Evolutionary conservation across 2,329 filamentous ascomycete genomes (phyloP), one percentile per base, ranked within the genome.

Genomic region (Diaporthe capsici): DNA sequence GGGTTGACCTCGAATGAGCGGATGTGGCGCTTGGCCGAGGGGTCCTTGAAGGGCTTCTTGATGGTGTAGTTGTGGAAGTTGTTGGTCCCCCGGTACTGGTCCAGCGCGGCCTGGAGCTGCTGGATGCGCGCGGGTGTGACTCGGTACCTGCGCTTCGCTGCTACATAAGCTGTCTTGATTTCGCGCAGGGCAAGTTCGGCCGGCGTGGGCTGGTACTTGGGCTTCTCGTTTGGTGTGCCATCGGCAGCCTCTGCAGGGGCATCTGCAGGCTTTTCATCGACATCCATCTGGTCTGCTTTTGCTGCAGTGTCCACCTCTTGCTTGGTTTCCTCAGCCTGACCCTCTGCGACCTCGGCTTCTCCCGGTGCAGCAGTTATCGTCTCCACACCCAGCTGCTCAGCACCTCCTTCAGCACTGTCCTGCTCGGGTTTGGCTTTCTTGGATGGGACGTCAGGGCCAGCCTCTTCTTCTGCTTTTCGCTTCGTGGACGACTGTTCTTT

Each of bases 61-160:
- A 99, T 92, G 2, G 97, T 99, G 88, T 97, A 99, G 88, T 99
- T 99, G 90, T 98, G 96, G 88, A 93, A 99, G 87, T 98, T 98
- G 81, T 90, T 90, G 5, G 96, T 98, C 78, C 97, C 97, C 13
- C 93, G 85, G 84, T 97, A 99, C 78, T 90, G 88, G 80, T 91
- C 85, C 13, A 99, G 89, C 0, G 92, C 92, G 47, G 91, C 89
- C 83, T 98, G 95, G 2, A 99, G 91, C 76, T 93, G 92, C 39
- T 90, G 86, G 65, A 97, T 88, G 12, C 97, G 95, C 28, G 87
- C 86, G 0, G 91, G 86, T 0, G 94, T 92, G 74, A 98, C 93
- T 68, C 96, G 94, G 83, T 98, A 98, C 1, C 92, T 90, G 61
- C 94, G 92, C 86, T 98, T 98, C 42, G 96, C 95, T 8, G 90